These are phyloP conservation scores for Macrolepiota albuminosa DNA, from an alignment of 768 basidiomycete genomes.

Conservation along the genomic window DNA sequence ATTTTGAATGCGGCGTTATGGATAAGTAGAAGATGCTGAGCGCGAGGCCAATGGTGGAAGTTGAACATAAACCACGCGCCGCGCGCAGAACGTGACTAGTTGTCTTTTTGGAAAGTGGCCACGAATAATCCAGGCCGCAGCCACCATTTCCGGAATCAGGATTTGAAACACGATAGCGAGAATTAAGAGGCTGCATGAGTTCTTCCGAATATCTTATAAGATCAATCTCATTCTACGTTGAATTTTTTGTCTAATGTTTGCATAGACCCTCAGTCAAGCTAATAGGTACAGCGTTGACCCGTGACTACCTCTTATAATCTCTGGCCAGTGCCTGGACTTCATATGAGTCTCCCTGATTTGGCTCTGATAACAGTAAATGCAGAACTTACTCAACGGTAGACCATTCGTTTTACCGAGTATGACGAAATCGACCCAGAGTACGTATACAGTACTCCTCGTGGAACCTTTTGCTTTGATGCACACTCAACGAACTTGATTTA, in stretches of 20 bases:
- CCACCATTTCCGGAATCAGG: background rate
- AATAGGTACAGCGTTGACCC: too few species aligned
- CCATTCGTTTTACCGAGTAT: background rate
- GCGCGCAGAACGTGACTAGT: background rate
- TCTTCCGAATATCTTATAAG: too few species aligned
- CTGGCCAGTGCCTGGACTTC: background rate
- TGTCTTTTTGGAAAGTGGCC: background rate
- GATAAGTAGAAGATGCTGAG: background rate
- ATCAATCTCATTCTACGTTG: background rate
- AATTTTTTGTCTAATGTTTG: background rate
- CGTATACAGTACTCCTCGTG: background rate
- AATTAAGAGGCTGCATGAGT: background rate
- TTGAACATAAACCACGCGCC: background rate
- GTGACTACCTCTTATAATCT: background rate
- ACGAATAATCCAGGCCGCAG: background rate
- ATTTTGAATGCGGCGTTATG: conserved; percentile 2
- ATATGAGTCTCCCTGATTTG: background rate
- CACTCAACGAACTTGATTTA: background rate
- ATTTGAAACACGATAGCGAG: background rate
- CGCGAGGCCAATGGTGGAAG: background rate
- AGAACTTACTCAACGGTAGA: background rate
- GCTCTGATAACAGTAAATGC: background rate
- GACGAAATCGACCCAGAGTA: background rate
- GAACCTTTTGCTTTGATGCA: background rate
- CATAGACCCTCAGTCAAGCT: too few species aligned